Conservation (phyloP, 495 filamentous ascomycete genomes). For the Penicillium macrosclerotiorum region DNA sequence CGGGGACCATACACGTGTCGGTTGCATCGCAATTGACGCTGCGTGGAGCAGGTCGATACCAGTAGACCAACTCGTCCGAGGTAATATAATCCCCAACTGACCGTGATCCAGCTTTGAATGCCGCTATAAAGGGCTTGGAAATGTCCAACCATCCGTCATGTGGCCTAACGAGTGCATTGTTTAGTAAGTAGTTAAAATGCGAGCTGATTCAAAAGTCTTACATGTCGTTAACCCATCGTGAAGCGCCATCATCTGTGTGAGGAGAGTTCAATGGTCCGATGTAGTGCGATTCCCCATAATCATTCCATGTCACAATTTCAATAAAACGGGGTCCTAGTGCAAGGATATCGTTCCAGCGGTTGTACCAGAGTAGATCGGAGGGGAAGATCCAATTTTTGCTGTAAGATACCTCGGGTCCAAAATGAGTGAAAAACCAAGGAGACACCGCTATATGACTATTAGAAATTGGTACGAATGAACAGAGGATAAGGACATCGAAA, state of each 20-base stretch:
- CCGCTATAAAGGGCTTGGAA: conserved; percentile 52
- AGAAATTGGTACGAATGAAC: not conserved
- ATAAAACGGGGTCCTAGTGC: conserved; percentile 45
- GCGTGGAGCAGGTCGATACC: conserved; percentile 45
- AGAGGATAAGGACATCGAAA: no score
- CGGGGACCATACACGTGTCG: conserved; percentile 35
- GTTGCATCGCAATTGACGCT: conserved; percentile 29
- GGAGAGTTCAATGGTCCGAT: conserved; percentile 43
- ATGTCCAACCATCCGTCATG: conserved; percentile 40
- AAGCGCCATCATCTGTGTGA: conserved; percentile 55
- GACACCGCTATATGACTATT: conserved; percentile 22
- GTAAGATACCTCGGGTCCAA: conserved; percentile 32
- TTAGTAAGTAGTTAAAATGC: no score
- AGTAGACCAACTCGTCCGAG: conserved; percentile 44
- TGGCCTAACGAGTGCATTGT: conserved; percentile 27
- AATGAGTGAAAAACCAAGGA: conserved; percentile 43
- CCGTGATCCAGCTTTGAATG: conserved; percentile 52
- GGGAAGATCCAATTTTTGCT: conserved; percentile 56
- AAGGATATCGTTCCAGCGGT: conserved; percentile 56
- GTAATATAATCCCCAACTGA: conserved; percentile 29
- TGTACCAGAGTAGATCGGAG: conserved; percentile 39
- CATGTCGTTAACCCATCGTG: conserved; percentile 59
- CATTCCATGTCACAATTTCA: conserved; percentile 65
- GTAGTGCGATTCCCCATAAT: conserved; percentile 61
- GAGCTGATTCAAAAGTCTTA: not conserved